Conservation (phyloP, 495 filamentous ascomycete genomes). For the Penicillium lagena region DNA sequence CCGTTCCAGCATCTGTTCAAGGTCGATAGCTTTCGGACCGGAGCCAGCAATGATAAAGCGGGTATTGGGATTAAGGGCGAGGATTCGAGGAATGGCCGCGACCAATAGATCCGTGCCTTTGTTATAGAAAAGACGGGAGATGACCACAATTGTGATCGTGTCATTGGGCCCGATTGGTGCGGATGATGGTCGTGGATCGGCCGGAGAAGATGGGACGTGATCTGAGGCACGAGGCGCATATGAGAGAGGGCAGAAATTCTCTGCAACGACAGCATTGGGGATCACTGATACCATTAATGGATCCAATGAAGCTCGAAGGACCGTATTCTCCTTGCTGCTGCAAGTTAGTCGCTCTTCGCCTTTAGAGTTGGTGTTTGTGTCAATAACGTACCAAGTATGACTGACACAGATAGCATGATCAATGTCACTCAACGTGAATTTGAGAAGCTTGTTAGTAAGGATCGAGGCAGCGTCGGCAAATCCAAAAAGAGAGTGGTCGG, state of each 20-base stretch:
- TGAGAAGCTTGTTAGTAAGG: slow-evolving; percentile 91
- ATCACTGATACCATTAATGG: slow-evolving; percentile 97
- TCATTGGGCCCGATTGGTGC: slow-evolving; percentile 67
- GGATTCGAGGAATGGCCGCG: slow-evolving; percentile 86
- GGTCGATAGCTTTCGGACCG: slow-evolving; percentile 94
- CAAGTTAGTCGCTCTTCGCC: no score
- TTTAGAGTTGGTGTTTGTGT: no score
- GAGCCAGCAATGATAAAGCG: slow-evolving; percentile 96
- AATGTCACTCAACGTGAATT: slow-evolving; percentile 93
- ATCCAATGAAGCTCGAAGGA: slow-evolving; percentile 88
- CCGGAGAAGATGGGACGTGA: slow-evolving; percentile 22
- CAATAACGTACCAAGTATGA: no score
- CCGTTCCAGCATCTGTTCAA: slow-evolving; percentile 95
- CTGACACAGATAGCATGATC: slow-evolving; percentile 98
- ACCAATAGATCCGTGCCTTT: slow-evolving; percentile 95
- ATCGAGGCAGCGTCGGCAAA: slow-evolving; percentile 97
- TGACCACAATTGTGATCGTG: slow-evolving; percentile 91
- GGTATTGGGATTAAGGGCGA: slow-evolving; percentile 81
- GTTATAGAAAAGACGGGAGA: slow-evolving; percentile 97
- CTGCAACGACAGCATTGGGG: slow-evolving; percentile 95
- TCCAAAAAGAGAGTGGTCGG: slow-evolving; percentile 93
- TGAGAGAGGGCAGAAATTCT: slow-evolving; percentile 78
- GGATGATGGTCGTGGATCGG: slow-evolving; percentile 39
- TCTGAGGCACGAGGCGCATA: slow-evolving; percentile 23
- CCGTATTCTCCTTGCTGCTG: slow-evolving; percentile 98